Evolutionary conservation across 306 rosid species (phyloP).

Genomic region (Vigna angularis): DNA sequence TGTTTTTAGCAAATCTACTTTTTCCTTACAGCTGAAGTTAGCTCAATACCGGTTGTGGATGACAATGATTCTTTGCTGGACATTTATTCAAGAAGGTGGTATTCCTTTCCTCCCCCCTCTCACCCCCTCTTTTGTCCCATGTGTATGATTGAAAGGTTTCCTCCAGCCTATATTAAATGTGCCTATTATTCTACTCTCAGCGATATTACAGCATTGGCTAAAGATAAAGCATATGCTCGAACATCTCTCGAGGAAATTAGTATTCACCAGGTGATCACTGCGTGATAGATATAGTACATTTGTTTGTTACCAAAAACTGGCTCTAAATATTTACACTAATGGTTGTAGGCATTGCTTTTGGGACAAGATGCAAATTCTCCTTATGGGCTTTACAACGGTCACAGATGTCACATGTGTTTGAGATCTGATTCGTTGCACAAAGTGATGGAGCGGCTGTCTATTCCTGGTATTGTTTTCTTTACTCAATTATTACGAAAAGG

Average conservation of each 20-base stretch:
- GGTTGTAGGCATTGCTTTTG: conserved; percentile 68
- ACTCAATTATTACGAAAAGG: not conserved
- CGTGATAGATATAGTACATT: conserved; percentile 5
- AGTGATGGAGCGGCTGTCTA: conserved; percentile 83
- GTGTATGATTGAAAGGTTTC: conserved; percentile 22
- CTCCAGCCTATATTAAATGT: conserved; percentile 34
- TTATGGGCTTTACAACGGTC: conserved; percentile 56
- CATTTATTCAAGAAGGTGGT: conserved; percentile 80
- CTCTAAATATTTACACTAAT: conserved; percentile 26
- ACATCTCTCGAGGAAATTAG: conserved; percentile 69
- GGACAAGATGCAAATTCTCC: conserved; percentile 75
- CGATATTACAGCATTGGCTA: conserved; percentile 91
- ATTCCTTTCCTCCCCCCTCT: conserved; percentile 1
- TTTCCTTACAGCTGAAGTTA: conserved; percentile 74
- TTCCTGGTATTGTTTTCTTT: conserved; percentile 63
- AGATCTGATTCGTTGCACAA: conserved; percentile 78
- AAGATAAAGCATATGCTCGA: conserved; percentile 79
- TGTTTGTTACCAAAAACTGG: conserved; percentile 34
- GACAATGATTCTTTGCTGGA: conserved; percentile 76
- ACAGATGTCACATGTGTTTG: conserved; percentile 86
- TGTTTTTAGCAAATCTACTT: conserved; percentile 11
- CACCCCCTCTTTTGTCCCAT: not conserved
- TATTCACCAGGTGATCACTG: conserved; percentile 73
- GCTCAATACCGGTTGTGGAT: conserved; percentile 89
- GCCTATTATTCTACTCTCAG: conserved; percentile 53